Evolutionary conservation across 2,329 filamentous ascomycete species (phyloP), one percentile per base, ranked within the genome.

Genomic region (Pseudocercospora fuligena): DNA sequence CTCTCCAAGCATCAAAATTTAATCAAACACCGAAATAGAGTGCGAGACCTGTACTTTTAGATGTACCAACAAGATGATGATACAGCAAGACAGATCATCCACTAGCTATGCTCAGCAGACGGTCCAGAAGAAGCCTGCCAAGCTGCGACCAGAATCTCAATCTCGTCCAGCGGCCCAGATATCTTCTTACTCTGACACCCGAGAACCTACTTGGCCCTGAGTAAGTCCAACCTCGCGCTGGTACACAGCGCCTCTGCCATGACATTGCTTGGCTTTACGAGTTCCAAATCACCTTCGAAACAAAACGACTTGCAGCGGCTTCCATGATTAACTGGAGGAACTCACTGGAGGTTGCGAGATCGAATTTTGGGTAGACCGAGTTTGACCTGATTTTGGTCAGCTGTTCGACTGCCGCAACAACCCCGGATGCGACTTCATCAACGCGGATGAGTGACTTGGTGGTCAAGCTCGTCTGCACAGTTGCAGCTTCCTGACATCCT

Each of bases 1-100:
- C 75, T 97, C 65, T 79, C 77, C 60, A 81, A 81, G 65, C 86
- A 88, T 72, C 81, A 82, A 6, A 89, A 88, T 72, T 82, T 97
- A 69, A 86, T 91, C 65, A 80, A 78, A 73, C 91, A 94, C 81
- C 83, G 87, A 63, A 80, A 87, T 70, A 84, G 86, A 75, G 82
- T 92, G 66, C 75, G 87, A 16, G 73, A 77, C 58, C 77, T 74
- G 66, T 89, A 85, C 73, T 90, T 82, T 75, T 73, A 70, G 67
- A 19, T 60, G 33, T 16, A n/a, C 5, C 33, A 43, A 8, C 40
- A 19, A 7, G 19, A 16, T 19, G 16, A 6, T 43, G 40, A 19
- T 43, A 2, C 4, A 16, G 14, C 40, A 43, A 19, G 40, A 43
- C 40, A 43, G 40, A 43, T 11, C 16, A n/a, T 16, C 40, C 40